Percentiles rank a stretch among this genome's conserved stretches.
phyloP scores from a whole-genome alignment of 2,329 filamentous ascomycete species.

The Dothistroma pini region DNA sequence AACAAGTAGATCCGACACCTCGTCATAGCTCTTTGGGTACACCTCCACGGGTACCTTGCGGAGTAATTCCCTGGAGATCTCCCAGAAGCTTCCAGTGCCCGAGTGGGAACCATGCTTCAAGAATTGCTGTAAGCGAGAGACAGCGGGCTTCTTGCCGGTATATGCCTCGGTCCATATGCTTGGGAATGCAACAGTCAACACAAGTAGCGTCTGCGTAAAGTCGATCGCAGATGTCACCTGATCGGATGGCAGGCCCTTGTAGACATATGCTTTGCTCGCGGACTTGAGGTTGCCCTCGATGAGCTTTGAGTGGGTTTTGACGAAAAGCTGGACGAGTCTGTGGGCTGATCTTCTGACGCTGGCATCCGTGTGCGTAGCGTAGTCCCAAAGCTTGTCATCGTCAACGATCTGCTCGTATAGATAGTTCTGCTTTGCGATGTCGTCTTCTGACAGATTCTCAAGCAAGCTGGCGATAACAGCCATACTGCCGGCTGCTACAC shows the following conservation, averaged over 20 bases:
- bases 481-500: conserved; percentile 65
- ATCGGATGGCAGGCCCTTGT: conserved; percentile 66
- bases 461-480: conserved; percentile 55
- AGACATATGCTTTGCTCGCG: conserved; percentile 66
- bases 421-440: conserved; percentile 57
- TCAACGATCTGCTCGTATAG: conserved; percentile 65
- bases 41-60: conserved; percentile 52
- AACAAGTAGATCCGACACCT: conserved; percentile 59
- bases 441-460: conserved; percentile 41
- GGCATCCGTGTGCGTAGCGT: conserved; percentile 54
- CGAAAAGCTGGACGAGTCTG: conserved; percentile 50
- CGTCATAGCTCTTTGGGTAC: conserved; percentile 52
- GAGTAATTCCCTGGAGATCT: conserved; percentile 61
- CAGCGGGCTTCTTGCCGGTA: conserved; percentile 54
- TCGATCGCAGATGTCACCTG: conserved; percentile 73
- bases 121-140: conserved; percentile 63
- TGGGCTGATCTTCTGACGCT: conserved; percentile 58
- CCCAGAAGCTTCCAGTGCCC: conserved; percentile 71
- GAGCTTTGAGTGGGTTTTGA: conserved; percentile 45
- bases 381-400: conserved; percentile 59
- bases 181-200: conserved; percentile 62
- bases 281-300: conserved; percentile 46
- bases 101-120: conserved; percentile 80
- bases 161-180: conserved; percentile 70
- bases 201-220: conserved; percentile 63